Base-by-base conservation (phyloP, 148 eudicot genomes). In the Vaccinium vitisidaea region DNA sequence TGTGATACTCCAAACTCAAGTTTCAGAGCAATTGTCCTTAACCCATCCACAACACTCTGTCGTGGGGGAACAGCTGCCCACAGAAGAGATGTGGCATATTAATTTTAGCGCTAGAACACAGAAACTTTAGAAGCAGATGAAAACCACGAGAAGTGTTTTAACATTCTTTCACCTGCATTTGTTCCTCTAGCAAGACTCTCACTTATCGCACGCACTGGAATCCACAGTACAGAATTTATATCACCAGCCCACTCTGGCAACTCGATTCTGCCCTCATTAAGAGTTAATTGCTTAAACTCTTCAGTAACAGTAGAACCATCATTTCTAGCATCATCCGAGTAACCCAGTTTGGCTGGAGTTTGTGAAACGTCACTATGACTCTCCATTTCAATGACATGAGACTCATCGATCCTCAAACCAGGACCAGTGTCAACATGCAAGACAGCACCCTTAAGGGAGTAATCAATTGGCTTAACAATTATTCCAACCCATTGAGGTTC, bases 401-500 rank as follows among this genome's bases (percentile, higher is more conserved):
- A 89, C 63, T 87, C 92, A 74, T 93, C 93, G 52, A 95, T 92
- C 85, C 80, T 91, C 88, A 97, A 86, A 83, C 99, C 99, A 83
- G 99, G 99, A 75, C 99, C 99, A 21, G 98, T 89, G 82, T 97
- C 98, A 84, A 97, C 90, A 86, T 92, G 92, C 90, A 97, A 89
- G 75, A 94, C 88, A 85, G 98, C 96, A 56, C 98, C 99, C 87
- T 91, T 90, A 58, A 97, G 98, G 86, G 99, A 87, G 87, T 97
- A 95, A 74, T 93, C 92, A 67, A 97, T 93, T 19, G 99, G 99
- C 89, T 82, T 97, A 84, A 95, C 91, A 85, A 95, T 91, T 85
- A 97, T 93, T 48, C 99, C 99, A 82, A 97, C 89, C 98, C 98
- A 97, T 89, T 97, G 99, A 88, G 94, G 88, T 84, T 97, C 98